A percentile compares a stretch with the other conserved stretches of the same genome.
Conservation (phyloP, 2,329 filamentous ascomycete genomes). For the Reticulascus tulasneorum region DNA sequence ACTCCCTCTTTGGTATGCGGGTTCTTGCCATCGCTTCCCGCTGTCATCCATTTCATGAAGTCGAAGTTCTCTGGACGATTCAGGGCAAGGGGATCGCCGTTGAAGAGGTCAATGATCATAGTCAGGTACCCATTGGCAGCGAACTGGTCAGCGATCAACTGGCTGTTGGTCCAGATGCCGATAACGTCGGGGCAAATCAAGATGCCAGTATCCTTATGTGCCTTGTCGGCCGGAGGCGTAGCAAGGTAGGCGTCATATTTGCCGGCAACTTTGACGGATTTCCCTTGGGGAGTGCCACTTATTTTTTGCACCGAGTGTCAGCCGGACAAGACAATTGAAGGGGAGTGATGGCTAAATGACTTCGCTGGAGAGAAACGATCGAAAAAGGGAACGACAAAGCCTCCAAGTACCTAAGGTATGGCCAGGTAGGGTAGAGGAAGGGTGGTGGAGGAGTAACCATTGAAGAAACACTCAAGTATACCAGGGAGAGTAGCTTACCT, state of each 20-base stretch:
- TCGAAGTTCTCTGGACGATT: slow-evolving; percentile 31
- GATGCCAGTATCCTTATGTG: slow-evolving; percentile 38
- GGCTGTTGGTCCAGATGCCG: slow-evolving; percentile 44
- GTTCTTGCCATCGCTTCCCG: slow-evolving; percentile 44
- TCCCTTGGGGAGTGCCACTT: slow-evolving; percentile 46
- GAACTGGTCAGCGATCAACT: slow-evolving; percentile 36
- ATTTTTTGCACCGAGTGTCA: neutral
- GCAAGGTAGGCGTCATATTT: slow-evolving; percentile 49
- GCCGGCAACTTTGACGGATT: slow-evolving; percentile 39
- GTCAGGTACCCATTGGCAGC: slow-evolving; percentile 35
- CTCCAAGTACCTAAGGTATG: slow-evolving; percentile 5
- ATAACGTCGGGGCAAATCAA: slow-evolving; percentile 46
- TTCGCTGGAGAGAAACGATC: no score
- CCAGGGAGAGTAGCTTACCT: slow-evolving; percentile 44
- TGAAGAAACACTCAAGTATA: no score
- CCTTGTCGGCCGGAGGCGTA: slow-evolving; percentile 35
- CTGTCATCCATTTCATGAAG: slow-evolving; percentile 27
- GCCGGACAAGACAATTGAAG: neutral
- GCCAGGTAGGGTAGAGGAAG: slow-evolving; percentile 8
- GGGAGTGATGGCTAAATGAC: no score
- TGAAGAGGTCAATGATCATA: slow-evolving; percentile 34
- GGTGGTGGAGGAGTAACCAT: no score
- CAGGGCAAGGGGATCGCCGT: slow-evolving; percentile 39
- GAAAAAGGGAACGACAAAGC: neutral
- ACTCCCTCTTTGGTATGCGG: slow-evolving; percentile 31